A percentile compares a stretch with the other conserved stretches of the same genome.
Evolutionary conservation across 2,329 filamentous ascomycete genomes (phyloP).

Genomic region (Hymenoscyphus occultus): DNA sequence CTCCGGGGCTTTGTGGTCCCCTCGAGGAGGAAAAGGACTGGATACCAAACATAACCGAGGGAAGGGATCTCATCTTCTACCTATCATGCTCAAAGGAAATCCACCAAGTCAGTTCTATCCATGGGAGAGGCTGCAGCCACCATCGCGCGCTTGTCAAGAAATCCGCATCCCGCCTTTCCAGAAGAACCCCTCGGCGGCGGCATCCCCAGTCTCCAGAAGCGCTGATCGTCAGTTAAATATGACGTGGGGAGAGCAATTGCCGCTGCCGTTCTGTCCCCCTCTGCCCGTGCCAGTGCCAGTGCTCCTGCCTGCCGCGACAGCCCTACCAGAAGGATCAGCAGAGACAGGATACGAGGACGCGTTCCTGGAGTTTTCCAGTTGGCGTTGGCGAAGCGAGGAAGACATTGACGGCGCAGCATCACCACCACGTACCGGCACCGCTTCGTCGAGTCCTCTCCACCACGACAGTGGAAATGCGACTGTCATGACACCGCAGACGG

Average conservation of each 20-base stretch:
- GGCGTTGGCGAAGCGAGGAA: conserved; percentile 7
- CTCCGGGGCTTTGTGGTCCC: neutral
- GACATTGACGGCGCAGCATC: conserved; percentile 1
- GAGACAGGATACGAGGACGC: neutral
- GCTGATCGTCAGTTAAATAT: neutral
- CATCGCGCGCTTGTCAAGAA: conserved; percentile 4
- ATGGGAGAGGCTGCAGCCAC: neutral
- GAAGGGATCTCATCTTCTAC: neutral
- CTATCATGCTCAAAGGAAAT: neutral
- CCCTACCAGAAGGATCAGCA: neutral
- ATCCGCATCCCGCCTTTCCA: conserved; percentile 2
- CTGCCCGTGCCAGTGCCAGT: too few relatives aligned
- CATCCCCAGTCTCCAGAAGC: neutral
- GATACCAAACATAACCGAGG: neutral
- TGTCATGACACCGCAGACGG: conserved; percentile 8
- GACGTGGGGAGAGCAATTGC: conserved; percentile 3
- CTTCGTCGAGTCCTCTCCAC: conserved; percentile 12
- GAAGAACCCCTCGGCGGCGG: neutral
- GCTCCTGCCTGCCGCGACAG: neutral
- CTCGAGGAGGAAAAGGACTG: neutral
- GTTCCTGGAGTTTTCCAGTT: neutral
- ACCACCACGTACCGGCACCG: neutral
- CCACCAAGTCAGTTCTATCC: neutral
- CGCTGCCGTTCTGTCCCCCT: neutral
- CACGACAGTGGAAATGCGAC: conserved; percentile 6